Evolutionary conservation across 805 yeast species (phyloP), one percentile per base, ranked within the genome.

Genomic region (Jamesozyma hellenica): DNA sequence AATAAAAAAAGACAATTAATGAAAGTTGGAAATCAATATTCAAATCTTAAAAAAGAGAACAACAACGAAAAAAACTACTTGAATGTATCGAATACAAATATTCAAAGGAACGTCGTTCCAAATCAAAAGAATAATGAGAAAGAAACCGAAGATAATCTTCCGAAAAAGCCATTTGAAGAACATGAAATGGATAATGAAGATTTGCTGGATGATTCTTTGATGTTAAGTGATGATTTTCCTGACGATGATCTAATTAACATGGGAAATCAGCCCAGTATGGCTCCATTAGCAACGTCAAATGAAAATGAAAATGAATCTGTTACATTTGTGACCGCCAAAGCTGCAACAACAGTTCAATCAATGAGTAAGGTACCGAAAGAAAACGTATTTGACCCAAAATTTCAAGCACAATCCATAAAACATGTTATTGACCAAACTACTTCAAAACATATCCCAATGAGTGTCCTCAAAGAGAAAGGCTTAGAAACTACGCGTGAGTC

Each of bases 341-440:
- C 72, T 9, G 87, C 87, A 0, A 73, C 72, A 28, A 62, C 70
- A 9, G 58, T 80, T 8, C 79, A 72, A 45, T 64, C 65, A 19
- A 68, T 68, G 39, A 58, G 67, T 1, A 51, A 63, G 3, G 53
- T 67, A 11, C 52, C 66, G 4, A 58, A 59, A 4, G 66, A 64
- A 2, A 60, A 66, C 37, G 56, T 70, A n/a, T 76, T 69, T 47
- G 70, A 79, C 35, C 76, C 82, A 0, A 74, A 70, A 38, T 74
- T 69, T 45, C 73, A 76, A 52, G 73, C 71, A 39, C 75, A 72
- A 32, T 74, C 74, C 5, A 72, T 70, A 12, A 71, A 67, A 46
- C 72, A 76, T 40, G 77, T 81, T 0, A 65, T 80, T 12, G 87
- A 82, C 55, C 90, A 80, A 34, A 67, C 71, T 1, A 77, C 72